A percentile compares a stretch with the other conserved stretches of the same genome.
phyloP scores from a whole-genome alignment of 352 stramenopile species.

The Globisporangium okanoganense region DNA sequence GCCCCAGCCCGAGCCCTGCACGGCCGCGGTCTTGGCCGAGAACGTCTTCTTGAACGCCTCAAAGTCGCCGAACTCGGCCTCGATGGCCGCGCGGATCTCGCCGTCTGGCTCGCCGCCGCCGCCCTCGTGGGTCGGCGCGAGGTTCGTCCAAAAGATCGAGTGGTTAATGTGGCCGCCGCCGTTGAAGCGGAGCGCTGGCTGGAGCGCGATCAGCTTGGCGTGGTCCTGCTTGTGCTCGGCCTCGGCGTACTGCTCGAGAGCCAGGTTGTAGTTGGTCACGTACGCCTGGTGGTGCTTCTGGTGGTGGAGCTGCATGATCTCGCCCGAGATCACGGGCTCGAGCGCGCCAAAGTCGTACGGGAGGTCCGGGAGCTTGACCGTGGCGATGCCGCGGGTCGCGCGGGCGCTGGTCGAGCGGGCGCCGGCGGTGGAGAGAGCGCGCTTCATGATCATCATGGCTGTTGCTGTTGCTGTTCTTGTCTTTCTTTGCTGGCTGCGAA shows the following conservation, averaged over 20 bases:
- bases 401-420: background rate
- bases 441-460: slow-evolving; percentile 9
- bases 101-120: slow-evolving; percentile 81
- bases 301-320: slow-evolving; percentile 95
- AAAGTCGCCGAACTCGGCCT: slow-evolving; percentile 90
- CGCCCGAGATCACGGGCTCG: slow-evolving; percentile 82
- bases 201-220: slow-evolving; percentile 88
- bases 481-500: background rate
- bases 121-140: slow-evolving; percentile 71
- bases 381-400: slow-evolving; percentile 47
- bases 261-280: slow-evolving; percentile 95
- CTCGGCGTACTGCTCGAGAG: slow-evolving; percentile 92
- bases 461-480: background rate
- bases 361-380: slow-evolving; percentile 80
- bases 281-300: slow-evolving; percentile 97
- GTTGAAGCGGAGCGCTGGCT: slow-evolving; percentile 96
- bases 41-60: slow-evolving; percentile 90
- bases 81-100: slow-evolving; percentile 87
- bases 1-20: slow-evolving; percentile 97
- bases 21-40: slow-evolving; percentile 86
- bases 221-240: slow-evolving; percentile 87
- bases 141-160: slow-evolving; percentile 98
- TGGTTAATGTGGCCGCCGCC: slow-evolving; percentile 98
- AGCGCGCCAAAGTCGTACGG: slow-evolving; percentile 85
- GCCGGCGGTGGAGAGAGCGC: slow-evolving; percentile 2